phyloP scores from a whole-genome alignment of 2,329 filamentous ascomycete genomes.

The Aspergillus sp. region DNA sequence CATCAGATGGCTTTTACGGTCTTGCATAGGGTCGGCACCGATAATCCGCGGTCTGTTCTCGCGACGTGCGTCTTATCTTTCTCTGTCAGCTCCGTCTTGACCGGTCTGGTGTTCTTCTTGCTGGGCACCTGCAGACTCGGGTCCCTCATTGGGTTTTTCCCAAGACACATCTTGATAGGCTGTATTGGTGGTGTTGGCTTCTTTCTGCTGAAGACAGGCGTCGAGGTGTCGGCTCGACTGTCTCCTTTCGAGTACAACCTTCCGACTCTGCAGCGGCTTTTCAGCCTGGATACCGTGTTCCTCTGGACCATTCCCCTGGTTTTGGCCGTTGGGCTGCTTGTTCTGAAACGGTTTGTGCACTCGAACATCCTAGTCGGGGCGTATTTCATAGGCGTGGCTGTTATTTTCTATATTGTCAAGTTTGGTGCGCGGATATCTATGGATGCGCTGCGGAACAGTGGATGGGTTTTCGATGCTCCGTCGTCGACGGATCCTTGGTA shows the following conservation, averaged over 20 bases:
- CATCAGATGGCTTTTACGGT: conserved; percentile 96
- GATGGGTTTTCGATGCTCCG: conserved; percentile 89
- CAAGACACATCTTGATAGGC: conserved; percentile 87
- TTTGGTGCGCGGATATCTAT: conserved; percentile 54
- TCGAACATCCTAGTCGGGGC: conserved; percentile 78
- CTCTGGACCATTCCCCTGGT: conserved; percentile 75
- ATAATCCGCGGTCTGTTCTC: conserved; percentile 75
- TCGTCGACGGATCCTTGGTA: conserved; percentile 85
- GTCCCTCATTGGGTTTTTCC: conserved; percentile 92
- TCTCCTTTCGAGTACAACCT: conserved; percentile 75
- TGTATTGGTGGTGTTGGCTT: conserved; percentile 96
- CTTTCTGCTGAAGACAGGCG: conserved; percentile 82
- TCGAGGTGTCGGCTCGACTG: conserved; percentile 85
- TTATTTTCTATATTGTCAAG: conserved; percentile 44
- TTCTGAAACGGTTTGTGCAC: conserved; percentile 63
- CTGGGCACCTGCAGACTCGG: conserved; percentile 83
- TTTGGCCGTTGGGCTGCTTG: conserved; percentile 66
- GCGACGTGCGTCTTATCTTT: conserved; percentile 92
- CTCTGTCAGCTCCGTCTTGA: conserved; percentile 80
- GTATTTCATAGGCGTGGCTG: conserved; percentile 73
- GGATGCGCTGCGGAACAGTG: conserved; percentile 56
- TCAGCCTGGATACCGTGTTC: conserved; percentile 62
- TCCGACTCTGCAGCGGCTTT: conserved; percentile 64
- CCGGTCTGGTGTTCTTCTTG: conserved; percentile 80
- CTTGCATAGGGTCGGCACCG: conserved; percentile 63